These are phyloP conservation scores for Chaetomium tenue DNA, from an alignment of 495 filamentous ascomycete genomes.

Conservation along the genomic window DNA sequence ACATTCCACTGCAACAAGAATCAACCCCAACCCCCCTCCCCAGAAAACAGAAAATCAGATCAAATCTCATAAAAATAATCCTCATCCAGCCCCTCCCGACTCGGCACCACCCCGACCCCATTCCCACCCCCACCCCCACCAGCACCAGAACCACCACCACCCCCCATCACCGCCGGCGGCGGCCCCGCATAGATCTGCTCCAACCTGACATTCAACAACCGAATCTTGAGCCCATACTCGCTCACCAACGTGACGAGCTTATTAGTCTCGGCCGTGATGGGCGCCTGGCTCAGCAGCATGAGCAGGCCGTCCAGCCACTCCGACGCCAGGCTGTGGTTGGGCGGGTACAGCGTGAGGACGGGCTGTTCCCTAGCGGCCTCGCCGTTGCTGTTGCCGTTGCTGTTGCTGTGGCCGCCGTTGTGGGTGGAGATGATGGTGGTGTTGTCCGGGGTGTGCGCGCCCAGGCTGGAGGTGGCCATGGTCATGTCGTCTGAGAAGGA, in stretches of 20 bases:
- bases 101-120: conserved; percentile 51
- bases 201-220: conserved; percentile 86
- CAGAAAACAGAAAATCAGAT: conserved; percentile 10
- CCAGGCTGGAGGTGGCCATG: not conserved
- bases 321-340: conserved; percentile 77
- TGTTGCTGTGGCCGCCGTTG: not conserved
- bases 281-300: conserved; percentile 91
- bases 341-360: conserved; percentile 77
- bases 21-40: not conserved
- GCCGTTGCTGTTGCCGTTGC: conserved; percentile 8
- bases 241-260: conserved; percentile 80
- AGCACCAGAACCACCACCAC: conserved; percentile 33
- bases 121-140: not conserved
- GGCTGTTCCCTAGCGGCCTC: conserved; percentile 51
- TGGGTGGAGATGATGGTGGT: not conserved
- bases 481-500: conserved; percentile 53
- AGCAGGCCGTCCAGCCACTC: conserved; percentile 97
- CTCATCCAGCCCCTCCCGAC: conserved; percentile 61
- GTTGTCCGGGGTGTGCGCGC: not conserved
- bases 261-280: conserved; percentile 93
- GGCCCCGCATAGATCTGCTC: conserved; percentile 64
- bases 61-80: conserved; percentile 69
- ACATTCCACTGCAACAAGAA: not conserved
- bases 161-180: conserved; percentile 15
- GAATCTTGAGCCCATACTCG: conserved; percentile 90